Conservation (phyloP, 208 protist genomes). For the Trichomonas tenax region DNA sequence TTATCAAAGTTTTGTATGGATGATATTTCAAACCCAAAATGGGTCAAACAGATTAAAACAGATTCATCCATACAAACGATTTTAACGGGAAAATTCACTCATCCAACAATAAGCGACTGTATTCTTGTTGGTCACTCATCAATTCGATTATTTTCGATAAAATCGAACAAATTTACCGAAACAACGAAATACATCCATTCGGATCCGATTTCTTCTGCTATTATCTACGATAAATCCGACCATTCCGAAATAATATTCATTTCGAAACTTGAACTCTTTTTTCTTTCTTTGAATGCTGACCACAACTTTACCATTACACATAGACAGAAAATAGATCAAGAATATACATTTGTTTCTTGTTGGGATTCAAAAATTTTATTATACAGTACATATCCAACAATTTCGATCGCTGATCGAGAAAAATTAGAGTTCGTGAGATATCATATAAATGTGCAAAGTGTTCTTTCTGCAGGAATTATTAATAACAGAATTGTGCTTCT, state of each 20-base stretch:
- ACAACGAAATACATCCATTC: not conserved
- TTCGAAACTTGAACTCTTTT: not conserved
- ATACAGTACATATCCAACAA: not conserved
- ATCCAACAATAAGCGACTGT: slow-evolving; percentile 16
- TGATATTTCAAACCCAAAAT: not conserved
- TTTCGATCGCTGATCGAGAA: not conserved
- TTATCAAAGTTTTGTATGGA: not conserved
- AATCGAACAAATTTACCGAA: not conserved
- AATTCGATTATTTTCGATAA: not conserved
- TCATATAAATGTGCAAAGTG: not conserved
- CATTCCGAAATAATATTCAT: not conserved
- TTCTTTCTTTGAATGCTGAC: not conserved
- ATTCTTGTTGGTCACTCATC: not conserved
- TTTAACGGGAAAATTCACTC: not conserved
- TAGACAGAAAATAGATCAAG: not conserved
- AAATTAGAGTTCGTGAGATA: not conserved
- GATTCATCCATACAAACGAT: not conserved
- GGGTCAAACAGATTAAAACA: not conserved
- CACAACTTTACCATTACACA: not conserved
- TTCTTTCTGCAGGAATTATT: not conserved
- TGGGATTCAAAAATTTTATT: not conserved
- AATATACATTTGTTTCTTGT: not conserved
- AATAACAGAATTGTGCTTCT: not conserved
- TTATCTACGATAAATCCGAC: not conserved
- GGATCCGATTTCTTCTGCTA: not conserved